These are phyloP conservation scores for Boletus rubescentipes DNA, from an alignment of 768 basidiomycete genomes.

Conservation along the genomic window DNA sequence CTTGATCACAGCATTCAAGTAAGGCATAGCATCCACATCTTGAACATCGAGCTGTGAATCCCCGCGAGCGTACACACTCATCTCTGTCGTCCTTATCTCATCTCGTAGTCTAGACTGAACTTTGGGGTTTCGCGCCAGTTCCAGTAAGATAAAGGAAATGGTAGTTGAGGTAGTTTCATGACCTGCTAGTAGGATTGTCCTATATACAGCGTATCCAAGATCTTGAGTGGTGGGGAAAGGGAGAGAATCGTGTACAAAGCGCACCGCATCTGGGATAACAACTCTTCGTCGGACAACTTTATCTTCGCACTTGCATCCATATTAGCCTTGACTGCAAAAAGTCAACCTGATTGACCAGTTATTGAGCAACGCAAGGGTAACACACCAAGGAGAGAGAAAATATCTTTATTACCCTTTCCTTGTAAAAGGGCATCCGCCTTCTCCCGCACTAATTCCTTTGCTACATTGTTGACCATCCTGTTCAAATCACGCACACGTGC, in stretches of 20 bases:
- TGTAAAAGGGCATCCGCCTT: conserved; percentile 8
- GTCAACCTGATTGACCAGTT: not conserved
- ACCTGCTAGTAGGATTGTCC: conserved; percentile 45
- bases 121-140: conserved; percentile 55
- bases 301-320: conserved; percentile 20
- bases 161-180: conserved; percentile 63
- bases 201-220: conserved; percentile 11
- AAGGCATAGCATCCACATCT: conserved; percentile 53
- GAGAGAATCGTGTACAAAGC: not conserved
- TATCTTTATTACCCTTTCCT: conserved; percentile 11
- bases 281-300: conserved; percentile 15
- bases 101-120: conserved; percentile 58
- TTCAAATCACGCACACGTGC: not conserved
- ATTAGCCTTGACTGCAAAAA: conserved; percentile 20
- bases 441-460: conserved; percentile 5
- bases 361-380: not conserved
- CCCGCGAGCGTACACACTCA: not conserved
- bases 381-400: conserved; percentile 39
- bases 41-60: conserved; percentile 5
- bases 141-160: conserved; percentile 57
- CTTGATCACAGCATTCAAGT: conserved; percentile 39
- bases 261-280: conserved; percentile 17
- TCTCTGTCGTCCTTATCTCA: conserved; percentile 10
- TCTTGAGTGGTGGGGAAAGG: no score
- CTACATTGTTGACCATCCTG: not conserved